These are phyloP conservation scores for Thermothielavioides terrestris DNA, from an alignment of 495 filamentous ascomycete species.

Conservation along the genomic window DNA sequence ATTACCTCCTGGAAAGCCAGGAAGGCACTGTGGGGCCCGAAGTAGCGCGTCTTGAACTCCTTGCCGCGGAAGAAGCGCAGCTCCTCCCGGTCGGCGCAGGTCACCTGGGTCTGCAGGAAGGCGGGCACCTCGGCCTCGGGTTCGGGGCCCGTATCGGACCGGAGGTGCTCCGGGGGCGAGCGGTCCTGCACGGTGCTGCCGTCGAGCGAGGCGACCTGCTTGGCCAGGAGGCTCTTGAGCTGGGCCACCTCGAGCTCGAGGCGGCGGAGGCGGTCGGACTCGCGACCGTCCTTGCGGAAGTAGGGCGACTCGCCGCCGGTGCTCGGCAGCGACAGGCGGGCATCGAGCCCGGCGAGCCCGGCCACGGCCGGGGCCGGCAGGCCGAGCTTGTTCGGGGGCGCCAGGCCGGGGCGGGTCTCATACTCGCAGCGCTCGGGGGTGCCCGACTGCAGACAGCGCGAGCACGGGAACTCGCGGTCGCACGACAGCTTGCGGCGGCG, in stretches of 20 bases:
- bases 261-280: conserved; percentile 39
- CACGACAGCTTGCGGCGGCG: conserved; percentile 44
- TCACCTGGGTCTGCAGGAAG: conserved; percentile 21
- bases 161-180: conserved; percentile 15
- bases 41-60: conserved; percentile 42
- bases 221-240: conserved; percentile 33
- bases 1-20: conserved; percentile 33
- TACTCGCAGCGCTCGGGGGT: conserved; percentile 42
- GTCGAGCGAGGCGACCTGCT: conserved; percentile 31
- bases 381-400: conserved; percentile 31
- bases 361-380: conserved; percentile 25
- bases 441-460: conserved; percentile 43
- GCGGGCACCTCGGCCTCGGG: conserved; percentile 10
- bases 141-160: conserved; percentile 10
- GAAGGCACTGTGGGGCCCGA: conserved; percentile 41
- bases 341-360: conserved; percentile 27
- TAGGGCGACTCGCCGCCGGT: conserved; percentile 20
- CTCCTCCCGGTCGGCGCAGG: conserved; percentile 24
- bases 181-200: conserved; percentile 29
- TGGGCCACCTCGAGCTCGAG: conserved; percentile 44
- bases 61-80: conserved; percentile 31
- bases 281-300: conserved; percentile 28
- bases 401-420: conserved; percentile 39
- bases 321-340: conserved; percentile 26
- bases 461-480: conserved; percentile 43